Base-by-base conservation (phyloP, 108 stramenopile species). In the Epithemia pelagica region DNA sequence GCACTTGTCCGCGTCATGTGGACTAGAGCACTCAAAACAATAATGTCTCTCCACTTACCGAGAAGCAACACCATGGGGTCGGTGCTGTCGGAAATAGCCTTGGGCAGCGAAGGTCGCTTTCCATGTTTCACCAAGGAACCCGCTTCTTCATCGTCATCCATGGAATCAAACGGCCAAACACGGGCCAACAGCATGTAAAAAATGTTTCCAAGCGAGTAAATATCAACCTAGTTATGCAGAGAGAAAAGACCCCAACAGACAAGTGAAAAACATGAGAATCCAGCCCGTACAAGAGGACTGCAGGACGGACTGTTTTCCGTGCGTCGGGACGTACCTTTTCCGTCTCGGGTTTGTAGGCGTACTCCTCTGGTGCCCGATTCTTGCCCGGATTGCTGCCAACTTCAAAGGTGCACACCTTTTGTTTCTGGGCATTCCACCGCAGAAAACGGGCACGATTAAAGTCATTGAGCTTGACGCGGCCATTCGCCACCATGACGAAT, bases 361-460 rank as follows among this genome's bases (percentile, higher is more conserved):
- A 81, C 69, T 90, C 88, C 67, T 90, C 85, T n/a, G 88, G 84
- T 5, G 88, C 61, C 5, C 66, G 61, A 0, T 68, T 72, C 8
- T 62, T 20, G 5, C 69, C 82, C 46, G 1, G 46, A 28, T 18
- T 87, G 87, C 30, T 87, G 74, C 0, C 56, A 5, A 46, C 15
- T 46, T 46, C 52, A 32, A 82, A 88, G 53, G 74, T 76, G 68
- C 92, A 93, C 70, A 87, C 88, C 33, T 73, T 59, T n/a, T 69
- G 30, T 10, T 75, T 61, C 1, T 71, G 54, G 24, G 65, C 66
- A 62, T 90, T 82, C 57, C 55, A 89, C 28, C 87, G 72, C 64
- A 86, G 64, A 32, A 85, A 64, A 60, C 89, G 85, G 0, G 92
- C 92, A 29, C 89, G 71, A 53, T 94, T 94, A 69, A 85, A 94